phyloP scores from a whole-genome alignment of 371 early-diverging fungal genomes.

The Thermomucor indicae-seudaticae region DNA sequence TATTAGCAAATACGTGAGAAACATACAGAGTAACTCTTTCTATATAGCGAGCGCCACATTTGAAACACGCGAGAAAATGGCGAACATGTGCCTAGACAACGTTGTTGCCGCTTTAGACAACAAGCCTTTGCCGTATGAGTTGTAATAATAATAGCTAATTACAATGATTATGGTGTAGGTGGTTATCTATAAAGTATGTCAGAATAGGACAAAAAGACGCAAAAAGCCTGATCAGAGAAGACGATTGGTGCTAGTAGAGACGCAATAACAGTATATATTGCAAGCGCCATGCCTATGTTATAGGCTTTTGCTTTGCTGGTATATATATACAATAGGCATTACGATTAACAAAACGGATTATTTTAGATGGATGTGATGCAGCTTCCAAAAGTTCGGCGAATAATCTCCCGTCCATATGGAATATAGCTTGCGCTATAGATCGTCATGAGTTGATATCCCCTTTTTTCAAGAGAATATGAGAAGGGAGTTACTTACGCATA shows the following conservation, averaged over 20 bases:
- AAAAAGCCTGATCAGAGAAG: neutral
- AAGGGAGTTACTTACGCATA: conserved; percentile 52
- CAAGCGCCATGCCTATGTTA: too few species aligned
- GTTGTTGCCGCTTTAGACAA: conserved; percentile 14
- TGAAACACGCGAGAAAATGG: conserved; percentile 84
- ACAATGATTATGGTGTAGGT: too few species aligned
- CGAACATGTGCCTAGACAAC: conserved; percentile 29
- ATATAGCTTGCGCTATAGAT: conserved; percentile 44
- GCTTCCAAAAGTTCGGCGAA: conserved; percentile 41
- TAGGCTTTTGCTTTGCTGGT: too few species aligned
- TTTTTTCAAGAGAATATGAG: neutral
- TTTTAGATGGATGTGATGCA: conserved; percentile 43
- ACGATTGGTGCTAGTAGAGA: too few species aligned
- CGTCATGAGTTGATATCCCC: neutral
- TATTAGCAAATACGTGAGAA: neutral
- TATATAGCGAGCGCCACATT: conserved; percentile 70
- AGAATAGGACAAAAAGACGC: conserved; percentile 2
- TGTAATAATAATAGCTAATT: too few species aligned
- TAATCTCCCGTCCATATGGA: conserved; percentile 48
- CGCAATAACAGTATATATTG: too few species aligned
- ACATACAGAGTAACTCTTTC: neutral
- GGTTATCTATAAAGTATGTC: too few species aligned
- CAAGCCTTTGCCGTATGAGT: conserved; percentile 11
- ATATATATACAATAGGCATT: too few species aligned
- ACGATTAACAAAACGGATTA: too few species aligned